Evolutionary conservation across 2,329 filamentous ascomycete species (phyloP).

Genomic region (Fusarium sarcochroum): DNA sequence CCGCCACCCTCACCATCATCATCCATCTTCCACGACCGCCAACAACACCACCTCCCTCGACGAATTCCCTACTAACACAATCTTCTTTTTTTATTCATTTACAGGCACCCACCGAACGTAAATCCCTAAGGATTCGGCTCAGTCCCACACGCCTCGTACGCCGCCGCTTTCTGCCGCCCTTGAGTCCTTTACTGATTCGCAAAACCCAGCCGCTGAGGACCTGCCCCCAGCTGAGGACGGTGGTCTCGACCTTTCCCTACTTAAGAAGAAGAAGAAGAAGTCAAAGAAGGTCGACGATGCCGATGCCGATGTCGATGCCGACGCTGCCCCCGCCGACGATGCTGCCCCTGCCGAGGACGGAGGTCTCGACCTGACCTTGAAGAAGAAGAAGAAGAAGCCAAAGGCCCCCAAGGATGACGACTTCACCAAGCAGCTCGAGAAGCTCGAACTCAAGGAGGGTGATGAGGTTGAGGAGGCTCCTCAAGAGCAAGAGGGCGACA

Average conservation of each 20-base stretch:
- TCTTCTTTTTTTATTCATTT: slow-evolving; percentile 38
- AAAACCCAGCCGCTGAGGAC: slow-evolving; percentile 61
- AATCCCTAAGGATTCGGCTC: no score
- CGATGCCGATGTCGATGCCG: slow-evolving; percentile 56
- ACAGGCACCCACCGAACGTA: slow-evolving; percentile 65
- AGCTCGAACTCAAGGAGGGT: slow-evolving; percentile 76
- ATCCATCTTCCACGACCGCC: slow-evolving; percentile 10
- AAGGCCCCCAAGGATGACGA: slow-evolving; percentile 71
- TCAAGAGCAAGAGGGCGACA: slow-evolving; percentile 77
- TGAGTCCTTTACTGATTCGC: slow-evolving; percentile 67
- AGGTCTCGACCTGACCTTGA: slow-evolving; percentile 71
- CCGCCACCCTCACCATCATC: slow-evolving; percentile 43
- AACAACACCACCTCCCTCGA: slow-evolving; percentile 22
- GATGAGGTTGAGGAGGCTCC: slow-evolving; percentile 66
- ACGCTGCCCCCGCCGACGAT: slow-evolving; percentile 56
- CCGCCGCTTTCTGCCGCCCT: slow-evolving; percentile 70
- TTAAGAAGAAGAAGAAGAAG: slow-evolving; percentile 86
- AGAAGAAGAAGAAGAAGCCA: slow-evolving; percentile 86
- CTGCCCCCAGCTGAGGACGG: slow-evolving; percentile 65
- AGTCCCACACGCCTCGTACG: slow-evolving; percentile 81
- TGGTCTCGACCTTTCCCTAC: slow-evolving; percentile 71
- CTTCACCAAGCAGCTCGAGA: slow-evolving; percentile 72
- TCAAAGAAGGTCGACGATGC: slow-evolving; percentile 56
- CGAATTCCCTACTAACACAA: slow-evolving; percentile 31
- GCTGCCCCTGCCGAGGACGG: slow-evolving; percentile 63